Conservation (phyloP, 805 yeast genomes). For the Yamadazyma scolyti region DNA sequence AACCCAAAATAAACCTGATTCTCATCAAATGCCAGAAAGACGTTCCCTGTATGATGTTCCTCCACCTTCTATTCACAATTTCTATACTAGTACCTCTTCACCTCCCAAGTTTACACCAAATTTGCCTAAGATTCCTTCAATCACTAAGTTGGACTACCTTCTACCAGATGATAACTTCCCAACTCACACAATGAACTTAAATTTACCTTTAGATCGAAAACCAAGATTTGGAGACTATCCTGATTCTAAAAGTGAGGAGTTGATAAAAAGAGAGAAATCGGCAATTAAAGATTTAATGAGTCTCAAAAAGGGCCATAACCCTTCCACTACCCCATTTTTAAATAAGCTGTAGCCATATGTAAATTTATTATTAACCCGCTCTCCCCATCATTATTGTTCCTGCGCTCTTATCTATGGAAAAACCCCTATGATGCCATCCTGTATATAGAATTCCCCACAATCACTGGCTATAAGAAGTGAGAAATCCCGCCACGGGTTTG, state of each 20-base stretch:
- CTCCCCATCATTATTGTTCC: no score
- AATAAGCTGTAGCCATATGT: no score
- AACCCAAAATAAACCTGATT: background rate
- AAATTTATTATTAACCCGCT: no score
- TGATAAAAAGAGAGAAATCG: conserved; percentile 25
- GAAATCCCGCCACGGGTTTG: no score
- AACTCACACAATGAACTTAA: conserved; percentile 12
- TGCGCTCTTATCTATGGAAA: no score
- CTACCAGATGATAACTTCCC: conserved; percentile 19
- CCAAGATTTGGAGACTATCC: conserved; percentile 2
- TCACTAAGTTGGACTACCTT: conserved; percentile 18
- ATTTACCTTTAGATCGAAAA: no score
- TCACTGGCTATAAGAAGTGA: no score
- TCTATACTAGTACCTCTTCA: conserved; percentile 4
- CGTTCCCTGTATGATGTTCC: conserved; percentile 1
- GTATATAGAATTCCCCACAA: no score
- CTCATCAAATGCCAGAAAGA: conserved; percentile 1
- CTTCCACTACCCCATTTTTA: no score
- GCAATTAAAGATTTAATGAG: conserved; percentile 27
- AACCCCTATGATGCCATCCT: no score
- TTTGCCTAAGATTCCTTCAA: conserved; percentile 12
- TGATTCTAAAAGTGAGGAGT: conserved; percentile 14
- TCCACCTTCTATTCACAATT: conserved; percentile 9
- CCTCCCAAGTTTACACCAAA: conserved; percentile 6
- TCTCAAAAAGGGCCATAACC: conserved; percentile 14